A percentile compares a stretch with the other conserved stretches of the same genome.
These are phyloP conservation scores for Coemansia furcata DNA, from an alignment of 192 early-diverging fungal species.

Conservation along the genomic window DNA sequence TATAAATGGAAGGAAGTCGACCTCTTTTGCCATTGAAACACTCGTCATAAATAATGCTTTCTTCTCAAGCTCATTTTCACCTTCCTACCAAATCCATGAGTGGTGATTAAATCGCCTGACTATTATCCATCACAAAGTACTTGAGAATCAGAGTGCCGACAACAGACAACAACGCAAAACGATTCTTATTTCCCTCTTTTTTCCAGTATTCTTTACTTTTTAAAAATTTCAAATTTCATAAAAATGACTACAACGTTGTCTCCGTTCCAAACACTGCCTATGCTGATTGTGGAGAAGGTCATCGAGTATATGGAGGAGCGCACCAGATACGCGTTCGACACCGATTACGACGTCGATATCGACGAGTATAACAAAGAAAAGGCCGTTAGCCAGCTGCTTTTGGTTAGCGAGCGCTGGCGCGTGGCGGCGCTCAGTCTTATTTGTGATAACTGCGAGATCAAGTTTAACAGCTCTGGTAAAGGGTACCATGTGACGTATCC, in stretches of 20 bases:
- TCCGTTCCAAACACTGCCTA: neutral
- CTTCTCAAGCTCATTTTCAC: too few relatives aligned
- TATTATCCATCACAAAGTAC: too few relatives aligned
- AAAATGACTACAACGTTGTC: neutral
- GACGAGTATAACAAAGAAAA: neutral
- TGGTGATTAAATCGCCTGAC: too few relatives aligned
- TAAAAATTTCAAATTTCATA: neutral
- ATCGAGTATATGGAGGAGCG: neutral
- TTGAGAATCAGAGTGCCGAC: too few relatives aligned
- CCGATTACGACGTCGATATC: neutral
- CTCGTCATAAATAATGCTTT: too few relatives aligned
- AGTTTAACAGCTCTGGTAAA: neutral
- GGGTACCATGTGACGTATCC: neutral
- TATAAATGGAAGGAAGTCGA: too few relatives aligned
- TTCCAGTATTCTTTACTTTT: neutral
- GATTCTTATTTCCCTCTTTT: too few relatives aligned
- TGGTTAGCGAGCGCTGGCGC: slow-evolving; percentile 4
- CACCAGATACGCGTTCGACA: neutral
- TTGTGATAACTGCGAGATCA: neutral
- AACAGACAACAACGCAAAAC: too few relatives aligned
- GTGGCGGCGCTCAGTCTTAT: neutral
- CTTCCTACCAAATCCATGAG: too few relatives aligned
- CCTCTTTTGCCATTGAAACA: too few relatives aligned
- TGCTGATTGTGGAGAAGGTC: neutral
- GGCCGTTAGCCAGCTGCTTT: neutral